Percentiles rank a stretch among this genome's conserved stretches.
These are phyloP conservation scores for Leishmania guyanensis DNA, from an alignment of 208 protist species.

Conservation along the genomic window DNA sequence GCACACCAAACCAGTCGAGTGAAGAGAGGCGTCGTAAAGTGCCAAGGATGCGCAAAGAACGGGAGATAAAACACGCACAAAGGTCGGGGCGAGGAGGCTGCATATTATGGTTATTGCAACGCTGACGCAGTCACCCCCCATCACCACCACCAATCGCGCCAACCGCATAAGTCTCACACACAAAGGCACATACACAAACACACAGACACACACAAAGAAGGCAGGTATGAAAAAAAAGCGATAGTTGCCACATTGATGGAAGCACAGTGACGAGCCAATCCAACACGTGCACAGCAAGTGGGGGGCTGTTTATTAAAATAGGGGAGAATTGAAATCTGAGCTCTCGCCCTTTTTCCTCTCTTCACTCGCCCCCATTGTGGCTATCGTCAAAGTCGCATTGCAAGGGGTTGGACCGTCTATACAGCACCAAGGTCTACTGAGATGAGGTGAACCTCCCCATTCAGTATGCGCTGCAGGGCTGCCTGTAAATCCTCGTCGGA, in stretches of 20 bases:
- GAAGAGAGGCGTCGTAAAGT: too few relatives aligned
- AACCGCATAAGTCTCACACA: not conserved
- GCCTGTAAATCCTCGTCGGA: constrained; percentile 24
- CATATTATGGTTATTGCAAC: not conserved
- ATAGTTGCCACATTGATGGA: not conserved
- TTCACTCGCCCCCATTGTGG: not conserved
- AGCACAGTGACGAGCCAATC: not conserved
- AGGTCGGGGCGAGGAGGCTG: not conserved
- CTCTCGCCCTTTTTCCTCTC: not conserved
- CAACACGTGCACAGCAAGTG: not conserved
- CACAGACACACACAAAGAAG: not conserved
- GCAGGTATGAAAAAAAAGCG: not conserved
- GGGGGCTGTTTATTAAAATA: not conserved
- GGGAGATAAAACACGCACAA: too few relatives aligned
- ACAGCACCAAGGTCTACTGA: not conserved
- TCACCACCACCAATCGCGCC: not conserved
- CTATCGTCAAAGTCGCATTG: not conserved
- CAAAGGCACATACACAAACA: not conserved
- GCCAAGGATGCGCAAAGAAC: too few relatives aligned
- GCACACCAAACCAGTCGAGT: not conserved
- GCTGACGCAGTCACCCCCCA: not conserved
- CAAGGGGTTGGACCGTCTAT: not conserved
- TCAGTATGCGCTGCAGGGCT: constrained; percentile 33
- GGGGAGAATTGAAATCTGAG: not conserved
- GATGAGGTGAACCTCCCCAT: constrained; percentile 29